phyloP scores from a whole-genome alignment of 495 filamentous ascomycete species.

The Tuber aestivum region DNA sequence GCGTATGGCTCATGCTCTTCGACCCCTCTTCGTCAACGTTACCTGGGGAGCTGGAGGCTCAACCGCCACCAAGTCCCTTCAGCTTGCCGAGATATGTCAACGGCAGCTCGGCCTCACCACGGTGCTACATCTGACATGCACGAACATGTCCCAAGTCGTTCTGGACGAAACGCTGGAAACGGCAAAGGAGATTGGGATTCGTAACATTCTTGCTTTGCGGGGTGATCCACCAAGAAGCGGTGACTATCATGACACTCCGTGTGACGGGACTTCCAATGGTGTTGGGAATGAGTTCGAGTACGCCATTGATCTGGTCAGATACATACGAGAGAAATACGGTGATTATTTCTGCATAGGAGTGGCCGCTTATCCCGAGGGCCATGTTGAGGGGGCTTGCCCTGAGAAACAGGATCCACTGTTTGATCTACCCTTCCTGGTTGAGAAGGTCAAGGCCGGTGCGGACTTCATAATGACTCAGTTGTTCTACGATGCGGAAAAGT shows the following conservation, averaged over 20 bases:
- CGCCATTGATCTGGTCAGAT: slow-evolving; percentile 82
- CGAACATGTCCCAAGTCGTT: slow-evolving; percentile 84
- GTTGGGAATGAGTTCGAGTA: slow-evolving; percentile 74
- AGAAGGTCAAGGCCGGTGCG: slow-evolving; percentile 85
- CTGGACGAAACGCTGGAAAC: slow-evolving; percentile 86
- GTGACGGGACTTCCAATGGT: slow-evolving; percentile 24
- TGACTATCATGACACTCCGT: slow-evolving; percentile 58
- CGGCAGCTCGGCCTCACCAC: slow-evolving; percentile 85
- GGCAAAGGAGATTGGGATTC: slow-evolving; percentile 84
- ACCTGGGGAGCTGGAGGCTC: slow-evolving; percentile 97
- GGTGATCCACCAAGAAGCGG: slow-evolving; percentile 88
- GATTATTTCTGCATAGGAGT: slow-evolving; percentile 98
- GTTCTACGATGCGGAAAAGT: slow-evolving; percentile 84
- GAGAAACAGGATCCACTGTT: slow-evolving; percentile 68
- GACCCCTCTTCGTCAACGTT: slow-evolving; percentile 90
- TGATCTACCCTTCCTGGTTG: slow-evolving; percentile 83
- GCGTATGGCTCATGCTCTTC: slow-evolving; percentile 85
- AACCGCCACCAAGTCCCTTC: slow-evolving; percentile 80
- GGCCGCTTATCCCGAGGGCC: slow-evolving; percentile 90
- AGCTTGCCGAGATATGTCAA: slow-evolving; percentile 93
- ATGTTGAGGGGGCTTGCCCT: slow-evolving; percentile 72
- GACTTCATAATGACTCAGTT: slow-evolving; percentile 99
- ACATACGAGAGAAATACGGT: slow-evolving; percentile 77
- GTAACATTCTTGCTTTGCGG: slow-evolving; percentile 88
- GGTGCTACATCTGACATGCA: slow-evolving; percentile 93